phyloP scores from a whole-genome alignment of 257 asterid genomes.

The Knoxia roxburghii region DNA sequence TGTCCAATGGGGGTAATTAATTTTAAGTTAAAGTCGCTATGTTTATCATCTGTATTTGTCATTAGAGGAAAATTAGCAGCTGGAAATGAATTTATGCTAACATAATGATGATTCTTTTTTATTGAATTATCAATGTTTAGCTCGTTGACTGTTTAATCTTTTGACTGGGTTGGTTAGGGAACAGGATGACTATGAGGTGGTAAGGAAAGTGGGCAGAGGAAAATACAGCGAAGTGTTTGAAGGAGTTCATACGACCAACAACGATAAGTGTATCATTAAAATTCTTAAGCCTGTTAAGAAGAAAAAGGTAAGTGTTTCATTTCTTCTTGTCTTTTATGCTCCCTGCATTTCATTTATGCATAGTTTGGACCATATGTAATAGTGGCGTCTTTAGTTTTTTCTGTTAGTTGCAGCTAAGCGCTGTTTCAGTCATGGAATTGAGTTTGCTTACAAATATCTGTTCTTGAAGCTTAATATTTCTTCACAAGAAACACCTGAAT shows the following conservation, averaged over 20 bases:
- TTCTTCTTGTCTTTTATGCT: not conserved
- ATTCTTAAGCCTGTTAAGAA: slow-evolving; percentile 95
- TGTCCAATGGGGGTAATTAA: slow-evolving; percentile 93
- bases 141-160: slow-evolving; percentile 11
- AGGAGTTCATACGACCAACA: slow-evolving; percentile 68
- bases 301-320: slow-evolving; percentile 60
- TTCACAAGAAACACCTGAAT: not conserved
- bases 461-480: not conserved
- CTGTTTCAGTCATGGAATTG: not conserved
- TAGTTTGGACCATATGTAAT: not conserved
- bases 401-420: not conserved
- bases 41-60: not conserved
- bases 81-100: not conserved
- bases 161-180: slow-evolving; percentile 50
- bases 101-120: not conserved
- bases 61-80: not conserved
- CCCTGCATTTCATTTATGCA: too few relatives aligned
- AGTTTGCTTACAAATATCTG: too few relatives aligned
- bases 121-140: not conserved
- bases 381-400: not conserved
- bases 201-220: slow-evolving; percentile 93
- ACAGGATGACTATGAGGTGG: slow-evolving; percentile 94
- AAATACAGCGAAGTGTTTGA: slow-evolving; percentile 95
- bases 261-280: slow-evolving; percentile 80
- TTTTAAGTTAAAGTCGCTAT: not conserved